Evolutionary conservation across 495 filamentous ascomycete species (phyloP).

Genomic region (Neurospora intermedia): DNA sequence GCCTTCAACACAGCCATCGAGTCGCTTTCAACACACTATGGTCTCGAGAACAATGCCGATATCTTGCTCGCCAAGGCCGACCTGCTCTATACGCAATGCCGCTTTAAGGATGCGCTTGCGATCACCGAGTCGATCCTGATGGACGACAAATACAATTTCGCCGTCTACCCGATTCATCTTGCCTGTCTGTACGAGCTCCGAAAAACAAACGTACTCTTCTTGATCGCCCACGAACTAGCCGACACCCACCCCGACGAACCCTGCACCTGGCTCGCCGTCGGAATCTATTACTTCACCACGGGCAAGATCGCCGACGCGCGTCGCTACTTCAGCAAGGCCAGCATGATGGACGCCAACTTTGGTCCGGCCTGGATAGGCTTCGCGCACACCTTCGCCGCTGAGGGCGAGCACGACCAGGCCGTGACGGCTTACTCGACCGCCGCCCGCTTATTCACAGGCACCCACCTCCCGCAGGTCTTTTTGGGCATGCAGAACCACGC

Average conservation of each 20-base stretch:
- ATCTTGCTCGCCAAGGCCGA: constrained; percentile 88
- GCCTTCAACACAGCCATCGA: constrained; percentile 82
- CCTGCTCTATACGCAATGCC: constrained; percentile 87
- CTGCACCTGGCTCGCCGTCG: constrained; percentile 85
- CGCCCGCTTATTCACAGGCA: constrained; percentile 90
- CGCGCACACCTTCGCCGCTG: constrained; percentile 99
- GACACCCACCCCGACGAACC: constrained; percentile 87
- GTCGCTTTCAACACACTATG: constrained; percentile 85
- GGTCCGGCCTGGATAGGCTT: constrained; percentile 99
- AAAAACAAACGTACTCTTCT: constrained; percentile 77
- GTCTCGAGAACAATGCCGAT: constrained; percentile 77
- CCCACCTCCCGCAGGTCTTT: constrained; percentile 92
- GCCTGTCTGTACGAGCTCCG: constrained; percentile 84
- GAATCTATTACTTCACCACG: constrained; percentile 86
- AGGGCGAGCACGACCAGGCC: constrained; percentile 97
- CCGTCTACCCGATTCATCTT: constrained; percentile 80
- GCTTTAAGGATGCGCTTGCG: constrained; percentile 73
- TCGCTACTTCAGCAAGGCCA: constrained; percentile 92
- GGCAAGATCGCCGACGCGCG: constrained; percentile 86
- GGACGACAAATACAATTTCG: constrained; percentile 78
- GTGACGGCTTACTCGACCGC: constrained; percentile 97
- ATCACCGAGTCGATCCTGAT: constrained; percentile 75
- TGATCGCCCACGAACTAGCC: constrained; percentile 88
- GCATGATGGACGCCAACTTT: constrained; percentile 94
- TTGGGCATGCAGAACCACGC: constrained; percentile 97